phyloP scores from a whole-genome alignment of 805 yeast genomes.

The Ogataea nonfermentans region DNA sequence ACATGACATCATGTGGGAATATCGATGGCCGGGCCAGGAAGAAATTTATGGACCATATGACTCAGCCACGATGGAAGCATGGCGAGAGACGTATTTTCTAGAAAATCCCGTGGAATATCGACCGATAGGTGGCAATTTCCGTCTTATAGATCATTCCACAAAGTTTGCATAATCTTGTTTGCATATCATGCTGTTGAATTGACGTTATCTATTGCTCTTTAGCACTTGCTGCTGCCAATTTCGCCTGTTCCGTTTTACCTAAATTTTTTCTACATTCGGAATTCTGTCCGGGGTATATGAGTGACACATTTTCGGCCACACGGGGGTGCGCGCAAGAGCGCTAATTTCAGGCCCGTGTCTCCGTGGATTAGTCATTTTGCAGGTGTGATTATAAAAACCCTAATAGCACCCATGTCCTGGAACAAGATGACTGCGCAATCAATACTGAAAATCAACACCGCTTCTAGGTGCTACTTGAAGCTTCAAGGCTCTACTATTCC shows the following conservation, averaged over 20 bases:
- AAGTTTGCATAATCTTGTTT: not conserved
- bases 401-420: not conserved
- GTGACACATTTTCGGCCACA: slow-evolving; percentile 12
- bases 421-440: slow-evolving; percentile 28
- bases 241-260: slow-evolving; percentile 1
- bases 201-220: too few species aligned
- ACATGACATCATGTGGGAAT: slow-evolving; percentile 22
- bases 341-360: slow-evolving; percentile 14
- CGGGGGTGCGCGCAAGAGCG: slow-evolving; percentile 3
- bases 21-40: slow-evolving; percentile 22
- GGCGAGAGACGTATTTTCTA: slow-evolving; percentile 50
- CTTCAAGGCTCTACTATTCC: slow-evolving; percentile 12
- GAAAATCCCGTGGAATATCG: slow-evolving; percentile 43
- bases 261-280: slow-evolving; percentile 2
- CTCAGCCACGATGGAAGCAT: slow-evolving; percentile 51
- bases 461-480: slow-evolving; percentile 29
- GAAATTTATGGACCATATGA: slow-evolving; percentile 51
- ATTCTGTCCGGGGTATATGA: slow-evolving; percentile 13
- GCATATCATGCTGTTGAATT: too few species aligned
- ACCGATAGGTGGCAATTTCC: slow-evolving; percentile 20
- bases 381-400: slow-evolving; percentile 1
- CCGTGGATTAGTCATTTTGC: slow-evolving; percentile 10
- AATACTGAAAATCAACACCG: slow-evolving; percentile 28
- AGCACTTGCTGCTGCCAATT: not conserved
- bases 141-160: slow-evolving; percentile 8